A percentile compares a stretch with the other conserved stretches of the same genome.
phyloP scores from a whole-genome alignment of 306 rosid genomes.

The Casuarina glauca region DNA sequence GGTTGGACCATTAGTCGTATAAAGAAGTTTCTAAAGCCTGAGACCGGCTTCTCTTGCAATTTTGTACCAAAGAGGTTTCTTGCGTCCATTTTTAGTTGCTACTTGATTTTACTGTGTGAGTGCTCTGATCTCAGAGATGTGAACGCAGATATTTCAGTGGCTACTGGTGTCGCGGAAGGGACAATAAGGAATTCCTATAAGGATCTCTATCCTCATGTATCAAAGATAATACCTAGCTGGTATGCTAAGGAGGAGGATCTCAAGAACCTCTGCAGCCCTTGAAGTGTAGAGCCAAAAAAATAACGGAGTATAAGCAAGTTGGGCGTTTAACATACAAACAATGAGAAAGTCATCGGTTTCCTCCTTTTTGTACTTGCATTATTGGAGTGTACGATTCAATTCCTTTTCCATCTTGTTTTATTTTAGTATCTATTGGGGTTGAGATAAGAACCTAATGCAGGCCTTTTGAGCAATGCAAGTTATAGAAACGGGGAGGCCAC shows the following conservation, averaged over 20 bases:
- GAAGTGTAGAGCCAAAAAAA: conserved; percentile 39
- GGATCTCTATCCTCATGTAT: conserved; percentile 84
- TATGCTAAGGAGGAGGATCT: conserved; percentile 88
- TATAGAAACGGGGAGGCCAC: neutral
- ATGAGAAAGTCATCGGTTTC: conserved; percentile 10
- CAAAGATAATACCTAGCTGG: conserved; percentile 91
- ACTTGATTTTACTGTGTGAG: neutral
- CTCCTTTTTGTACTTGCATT: conserved; percentile 14
- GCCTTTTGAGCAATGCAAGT: neutral
- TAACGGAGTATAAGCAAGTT: conserved; percentile 15
- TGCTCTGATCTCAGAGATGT: conserved; percentile 13
- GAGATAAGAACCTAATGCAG: neutral
- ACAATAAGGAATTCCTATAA: conserved; percentile 91
- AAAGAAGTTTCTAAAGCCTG: conserved; percentile 1
- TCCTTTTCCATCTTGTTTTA: conserved; percentile 17
- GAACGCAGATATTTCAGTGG: conserved; percentile 83
- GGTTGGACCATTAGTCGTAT: neutral
- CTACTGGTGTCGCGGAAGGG: conserved; percentile 99
- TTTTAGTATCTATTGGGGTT: conserved; percentile 12
- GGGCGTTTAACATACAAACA: conserved; percentile 12
- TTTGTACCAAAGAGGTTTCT: neutral
- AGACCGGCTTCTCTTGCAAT: neutral
- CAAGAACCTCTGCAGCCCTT: conserved; percentile 88
- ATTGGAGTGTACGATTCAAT: conserved; percentile 8
- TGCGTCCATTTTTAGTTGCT: neutral